phyloP scores from a whole-genome alignment of 129 eudicot genomes.

The Pseudognaphalium luteoalbum region DNA sequence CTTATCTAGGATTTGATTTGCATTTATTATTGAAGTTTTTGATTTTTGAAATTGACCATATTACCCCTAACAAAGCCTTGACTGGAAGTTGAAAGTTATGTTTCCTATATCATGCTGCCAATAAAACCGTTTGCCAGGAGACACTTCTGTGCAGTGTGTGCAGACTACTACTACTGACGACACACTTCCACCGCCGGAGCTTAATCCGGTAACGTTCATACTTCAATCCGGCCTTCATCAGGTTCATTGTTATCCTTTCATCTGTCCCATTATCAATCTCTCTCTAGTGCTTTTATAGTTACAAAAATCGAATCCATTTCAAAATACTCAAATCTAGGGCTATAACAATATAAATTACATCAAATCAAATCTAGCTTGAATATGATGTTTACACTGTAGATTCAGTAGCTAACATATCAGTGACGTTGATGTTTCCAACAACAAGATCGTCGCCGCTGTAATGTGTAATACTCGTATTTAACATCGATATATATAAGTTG shows the following conservation, averaged over 20 bases:
- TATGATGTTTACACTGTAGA: not conserved
- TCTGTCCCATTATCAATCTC: not conserved
- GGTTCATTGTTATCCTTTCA: slow-evolving; percentile 10
- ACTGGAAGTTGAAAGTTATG: not conserved
- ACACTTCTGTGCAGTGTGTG: not conserved
- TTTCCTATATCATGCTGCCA: not conserved
- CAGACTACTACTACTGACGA: slow-evolving; percentile 8
- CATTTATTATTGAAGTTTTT: too few relatives aligned
- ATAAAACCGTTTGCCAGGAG: not conserved
- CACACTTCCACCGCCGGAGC: not conserved
- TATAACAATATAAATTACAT: not conserved
- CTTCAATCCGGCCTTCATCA: slow-evolving; percentile 5
- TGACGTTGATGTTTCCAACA: not conserved
- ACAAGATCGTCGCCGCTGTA: not conserved
- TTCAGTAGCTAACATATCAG: too few relatives aligned
- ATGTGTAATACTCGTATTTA: not conserved
- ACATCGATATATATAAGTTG: not conserved
- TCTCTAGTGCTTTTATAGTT: not conserved
- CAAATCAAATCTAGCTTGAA: slow-evolving; percentile 1
- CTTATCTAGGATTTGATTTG: too few relatives aligned
- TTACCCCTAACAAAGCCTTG: too few relatives aligned
- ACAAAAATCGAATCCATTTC: slow-evolving; percentile 7
- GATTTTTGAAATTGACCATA: too few relatives aligned
- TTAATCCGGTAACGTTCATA: slow-evolving; percentile 16
- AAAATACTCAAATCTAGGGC: not conserved